Conservation (phyloP, 1,284 basidiomycete genomes). For the Malassezia japonica region DNA sequence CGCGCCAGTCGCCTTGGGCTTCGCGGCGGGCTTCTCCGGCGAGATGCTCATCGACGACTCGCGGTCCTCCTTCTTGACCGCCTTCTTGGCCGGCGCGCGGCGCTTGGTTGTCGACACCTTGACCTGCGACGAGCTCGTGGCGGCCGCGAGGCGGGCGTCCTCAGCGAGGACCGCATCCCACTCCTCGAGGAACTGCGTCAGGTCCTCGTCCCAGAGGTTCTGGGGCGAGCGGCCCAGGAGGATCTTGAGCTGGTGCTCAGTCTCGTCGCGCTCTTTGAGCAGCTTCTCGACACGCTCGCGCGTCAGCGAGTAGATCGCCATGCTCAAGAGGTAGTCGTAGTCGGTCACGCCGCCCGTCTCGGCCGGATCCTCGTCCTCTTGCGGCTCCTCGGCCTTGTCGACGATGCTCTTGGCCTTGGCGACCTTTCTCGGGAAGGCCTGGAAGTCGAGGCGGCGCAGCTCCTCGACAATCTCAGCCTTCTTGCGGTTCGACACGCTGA, state of each 20-base stretch:
- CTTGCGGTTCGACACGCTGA: conserved; percentile 86
- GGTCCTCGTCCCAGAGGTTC: conserved; percentile 81
- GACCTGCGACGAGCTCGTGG: conserved; percentile 12
- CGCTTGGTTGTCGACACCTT: conserved; percentile 19
- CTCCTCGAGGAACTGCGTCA: conserved; percentile 70
- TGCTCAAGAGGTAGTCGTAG: conserved; percentile 87
- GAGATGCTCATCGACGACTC: not conserved
- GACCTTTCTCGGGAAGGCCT: conserved; percentile 72
- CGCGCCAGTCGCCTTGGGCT: not conserved
- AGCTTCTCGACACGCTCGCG: conserved; percentile 87
- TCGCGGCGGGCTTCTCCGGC: not conserved
- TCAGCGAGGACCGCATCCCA: conserved; percentile 61
- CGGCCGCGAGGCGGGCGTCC: conserved; percentile 52
- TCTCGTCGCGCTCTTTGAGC: conserved; percentile 66
- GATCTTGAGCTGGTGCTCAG: conserved; percentile 70
- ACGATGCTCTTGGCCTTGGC: conserved; percentile 56
- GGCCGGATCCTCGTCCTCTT: conserved; percentile 53
- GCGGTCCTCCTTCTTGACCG: conserved; percentile 18
- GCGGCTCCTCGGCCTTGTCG: conserved; percentile 60
- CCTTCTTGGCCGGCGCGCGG: conserved; percentile 20
- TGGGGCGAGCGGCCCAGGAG: conserved; percentile 71
- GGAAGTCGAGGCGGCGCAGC: conserved; percentile 69
- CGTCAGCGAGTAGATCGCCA: conserved; percentile 91
- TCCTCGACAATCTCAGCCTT: conserved; percentile 77
- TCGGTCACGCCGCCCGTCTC: conserved; percentile 53